Base-by-base conservation (phyloP, 2,329 filamentous ascomycete genomes). In the Aciculosporium take region DNA sequence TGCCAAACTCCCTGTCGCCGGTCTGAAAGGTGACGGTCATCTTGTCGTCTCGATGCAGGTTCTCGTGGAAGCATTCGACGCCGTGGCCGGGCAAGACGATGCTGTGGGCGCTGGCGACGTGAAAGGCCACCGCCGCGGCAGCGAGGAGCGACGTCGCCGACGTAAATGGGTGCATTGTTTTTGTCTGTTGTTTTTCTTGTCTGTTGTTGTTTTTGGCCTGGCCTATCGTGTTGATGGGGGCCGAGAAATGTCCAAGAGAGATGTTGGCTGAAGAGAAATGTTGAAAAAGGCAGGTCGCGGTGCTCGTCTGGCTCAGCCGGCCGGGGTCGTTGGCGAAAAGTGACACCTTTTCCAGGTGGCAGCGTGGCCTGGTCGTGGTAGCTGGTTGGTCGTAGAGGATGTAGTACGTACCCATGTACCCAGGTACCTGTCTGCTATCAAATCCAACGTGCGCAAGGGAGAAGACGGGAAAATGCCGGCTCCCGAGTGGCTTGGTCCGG, bases 21-120 rank as follows among this genome's bases (percentile, higher is more conserved):
- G 96, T 89, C 68, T 96, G 91, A 72, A 93, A 98, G 24, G 88
- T 94, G 45, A 98, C 88, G 7, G 87, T 95, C 91, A 98, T 98
- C 65, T 82, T 84, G 69, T 98, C 91, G 63, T 94, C 91, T 61
- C 74, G 77, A 69, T 94, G 89, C 45, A 98, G 78, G 53, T 71
- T 65, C 69, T 98, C 91, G 71, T 94, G 84, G 74, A 96, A 98
- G 71, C 91, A 98, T 70, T 98, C 91, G 65, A 87, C 78, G 57
- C 86, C 84, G 66, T 98, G 87, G 53, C 88, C 82, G 48, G 81
- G 81, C 56, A 98, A 79, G 62, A 91, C 85, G 65, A 98, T 96
- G 71, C 93, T 96, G 76, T 98, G 91, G 53, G 85, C 86, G 50
- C 75, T 72, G 50, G 79, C 71, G 53, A 76, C 73, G 53, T 79